Evolutionary conservation across 495 filamentous ascomycete genomes (phyloP), one percentile per base, ranked within the genome.

Genomic region (Schizothecium vesticola): DNA sequence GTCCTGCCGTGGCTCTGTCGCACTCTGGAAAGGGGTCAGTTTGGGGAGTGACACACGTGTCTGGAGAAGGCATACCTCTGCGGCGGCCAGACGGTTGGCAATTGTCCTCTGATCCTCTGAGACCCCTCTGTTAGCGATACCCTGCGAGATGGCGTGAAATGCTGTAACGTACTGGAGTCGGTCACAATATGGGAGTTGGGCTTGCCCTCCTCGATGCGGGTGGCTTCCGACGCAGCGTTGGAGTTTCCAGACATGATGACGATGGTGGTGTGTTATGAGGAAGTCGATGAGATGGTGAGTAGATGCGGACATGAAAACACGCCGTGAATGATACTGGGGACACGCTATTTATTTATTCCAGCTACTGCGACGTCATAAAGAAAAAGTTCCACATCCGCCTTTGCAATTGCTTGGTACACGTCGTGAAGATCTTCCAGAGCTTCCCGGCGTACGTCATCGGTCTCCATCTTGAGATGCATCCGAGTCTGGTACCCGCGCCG

Each of bases 71-170:
- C 26, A 22, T n/a, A 82, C 80, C 81, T 81, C 77, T 71, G 91
- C 89, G 11, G 87, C 84, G 9, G 82, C 90, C 28, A 92, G 83
- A 73, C 87, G 89, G 83, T 93, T 92, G 70, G 88, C 89, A 71
- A 96, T 93, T 29, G 90, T 86, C 71, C 92, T 85, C 73, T 92
- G 79, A 74, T 94, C 92, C 85, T 96, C 89, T 93, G 65, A 28
- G 23, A 11, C 7, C 9, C 25, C 64, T 8, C 5, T 51, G 43
- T 51, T 51, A 51, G 43, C 43, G 43, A n/a, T 51, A 19, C 4
- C 13, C 43, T 51, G 43, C 43, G 6, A 8, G 16, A 51, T 2
- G 19, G 16, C 19, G 0, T 16, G 19, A n/a, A 19, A 8, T 51
- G 19, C 19, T n/a, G 19, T 6, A n/a, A 51, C 43, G 43, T 51